These are phyloP conservation scores for Cercophora scortea DNA, from an alignment of 495 filamentous ascomycete species.

Conservation along the genomic window DNA sequence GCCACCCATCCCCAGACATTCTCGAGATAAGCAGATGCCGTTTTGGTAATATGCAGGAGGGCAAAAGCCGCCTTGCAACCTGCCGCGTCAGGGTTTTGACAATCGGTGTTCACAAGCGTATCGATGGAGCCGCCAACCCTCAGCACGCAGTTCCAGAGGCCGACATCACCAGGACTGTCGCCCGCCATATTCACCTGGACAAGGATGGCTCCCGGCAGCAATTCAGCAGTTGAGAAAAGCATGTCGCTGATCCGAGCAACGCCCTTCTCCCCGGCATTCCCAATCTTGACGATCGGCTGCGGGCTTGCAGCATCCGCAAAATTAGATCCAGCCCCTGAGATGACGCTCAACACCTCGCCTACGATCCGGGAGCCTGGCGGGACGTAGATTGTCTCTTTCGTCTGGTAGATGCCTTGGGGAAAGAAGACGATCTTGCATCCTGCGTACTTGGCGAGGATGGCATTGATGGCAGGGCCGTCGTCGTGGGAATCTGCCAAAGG, in stretches of 20 bases:
- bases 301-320: constrained; percentile 46
- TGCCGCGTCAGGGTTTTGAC: constrained; percentile 19
- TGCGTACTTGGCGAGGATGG: constrained; percentile 26
- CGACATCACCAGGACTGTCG: constrained; percentile 39
- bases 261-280: constrained; percentile 47
- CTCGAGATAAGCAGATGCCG: constrained; percentile 47
- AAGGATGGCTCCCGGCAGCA: constrained; percentile 43
- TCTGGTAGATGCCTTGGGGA: constrained; percentile 38
- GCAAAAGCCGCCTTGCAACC: constrained; percentile 46
- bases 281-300: constrained; percentile 47
- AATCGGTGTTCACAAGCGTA: constrained; percentile 33
- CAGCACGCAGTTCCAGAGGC: constrained; percentile 49
- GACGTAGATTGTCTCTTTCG: constrained; percentile 42
- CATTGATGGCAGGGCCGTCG: constrained; percentile 33
- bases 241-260: constrained; percentile 51
- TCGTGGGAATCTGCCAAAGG: constrained; percentile 17
- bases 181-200: constrained; percentile 43
- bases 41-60: constrained; percentile 40
- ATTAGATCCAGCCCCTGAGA: constrained; percentile 35
- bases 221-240: constrained; percentile 42
- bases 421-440: constrained; percentile 35
- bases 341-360: constrained; percentile 37
- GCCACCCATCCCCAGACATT: constrained; percentile 51
- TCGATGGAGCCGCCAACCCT: constrained; percentile 50
- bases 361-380: constrained; percentile 44